These are phyloP conservation scores for Apiotrichum montevideense DNA, from an alignment of 1,284 basidiomycete genomes.

Conservation along the genomic window DNA sequence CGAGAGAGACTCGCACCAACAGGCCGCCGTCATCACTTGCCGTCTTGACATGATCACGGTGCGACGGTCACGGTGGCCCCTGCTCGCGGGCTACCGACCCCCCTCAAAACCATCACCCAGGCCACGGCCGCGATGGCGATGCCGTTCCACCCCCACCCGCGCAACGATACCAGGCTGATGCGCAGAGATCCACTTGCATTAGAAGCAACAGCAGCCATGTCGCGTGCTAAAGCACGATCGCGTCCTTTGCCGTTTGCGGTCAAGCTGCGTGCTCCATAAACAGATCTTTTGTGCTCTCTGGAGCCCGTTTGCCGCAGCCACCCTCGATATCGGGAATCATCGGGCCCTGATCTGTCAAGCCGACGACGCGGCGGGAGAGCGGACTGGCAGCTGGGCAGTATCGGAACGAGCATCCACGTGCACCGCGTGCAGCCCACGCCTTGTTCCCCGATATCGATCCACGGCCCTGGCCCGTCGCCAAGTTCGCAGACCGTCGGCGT, in stretches of 20 bases:
- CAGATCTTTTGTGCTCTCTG: constrained; percentile 95
- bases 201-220: constrained; percentile 1
- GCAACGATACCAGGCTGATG: constrained; percentile 3
- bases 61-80: too few relatives aligned
- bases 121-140: constrained; percentile 2
- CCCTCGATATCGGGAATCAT: constrained; percentile 70
- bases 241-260: constrained; percentile 94
- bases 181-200: background rate
- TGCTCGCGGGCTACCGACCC: constrained; percentile 2
- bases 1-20: too few relatives aligned
- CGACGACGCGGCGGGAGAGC: constrained; percentile 85
- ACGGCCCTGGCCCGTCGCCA: too few relatives aligned
- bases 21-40: too few relatives aligned
- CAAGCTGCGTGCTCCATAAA: constrained; percentile 75
- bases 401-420: too few relatives aligned
- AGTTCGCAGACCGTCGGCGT: too few relatives aligned
- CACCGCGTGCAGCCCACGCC: too few relatives aligned
- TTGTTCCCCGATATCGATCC: too few relatives aligned
- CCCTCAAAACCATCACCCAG: background rate
- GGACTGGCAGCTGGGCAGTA: too few relatives aligned
- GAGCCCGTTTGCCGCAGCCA: constrained; percentile 45
- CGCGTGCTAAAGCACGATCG: constrained; percentile 59
- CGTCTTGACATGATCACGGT: too few relatives aligned
- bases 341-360: constrained; percentile 78
- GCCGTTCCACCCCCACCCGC: constrained; percentile 2